Evolutionary conservation across 1,284 basidiomycete genomes (phyloP).

Genomic region (Abortiporus biennis): DNA sequence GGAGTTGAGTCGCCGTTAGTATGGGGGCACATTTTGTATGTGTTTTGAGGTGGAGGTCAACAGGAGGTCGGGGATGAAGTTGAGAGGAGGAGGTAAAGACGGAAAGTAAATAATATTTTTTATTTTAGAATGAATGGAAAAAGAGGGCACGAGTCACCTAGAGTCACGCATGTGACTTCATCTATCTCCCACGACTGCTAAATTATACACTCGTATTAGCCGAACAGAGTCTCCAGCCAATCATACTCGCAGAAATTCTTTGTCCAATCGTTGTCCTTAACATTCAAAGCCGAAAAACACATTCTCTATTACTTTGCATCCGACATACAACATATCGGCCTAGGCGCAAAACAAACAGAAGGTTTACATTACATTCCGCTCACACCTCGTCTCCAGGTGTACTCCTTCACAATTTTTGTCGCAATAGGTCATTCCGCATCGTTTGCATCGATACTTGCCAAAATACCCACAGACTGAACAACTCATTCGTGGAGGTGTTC

Average conservation of each 20-base stretch:
- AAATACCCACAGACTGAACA: slow-evolving; percentile 69
- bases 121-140: not conserved
- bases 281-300: no score
- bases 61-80: slow-evolving; percentile 7
- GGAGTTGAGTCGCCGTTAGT: slow-evolving; percentile 44
- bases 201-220: no score
- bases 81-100: slow-evolving; percentile 1
- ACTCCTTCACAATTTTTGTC: slow-evolving; percentile 47
- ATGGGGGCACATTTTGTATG: slow-evolving; percentile 60
- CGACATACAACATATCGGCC: no score
- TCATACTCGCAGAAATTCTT: no score
- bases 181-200: slow-evolving; percentile 1
- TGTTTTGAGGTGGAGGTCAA: slow-evolving; percentile 7
- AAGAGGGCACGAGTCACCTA: slow-evolving; percentile 1
- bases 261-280: no score
- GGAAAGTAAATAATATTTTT: not conserved
- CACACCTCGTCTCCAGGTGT: slow-evolving; percentile 59
- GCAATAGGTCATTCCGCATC: slow-evolving; percentile 55
- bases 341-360: no score
- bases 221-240: no score
- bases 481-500: slow-evolving; percentile 44
- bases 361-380: slow-evolving; percentile 47
- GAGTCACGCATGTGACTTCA: slow-evolving; percentile 5
- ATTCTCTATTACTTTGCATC: no score
- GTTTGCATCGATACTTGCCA: slow-evolving; percentile 56